phyloP scores from a whole-genome alignment of 768 basidiomycete genomes.

The Kwoniella sp. region DNA sequence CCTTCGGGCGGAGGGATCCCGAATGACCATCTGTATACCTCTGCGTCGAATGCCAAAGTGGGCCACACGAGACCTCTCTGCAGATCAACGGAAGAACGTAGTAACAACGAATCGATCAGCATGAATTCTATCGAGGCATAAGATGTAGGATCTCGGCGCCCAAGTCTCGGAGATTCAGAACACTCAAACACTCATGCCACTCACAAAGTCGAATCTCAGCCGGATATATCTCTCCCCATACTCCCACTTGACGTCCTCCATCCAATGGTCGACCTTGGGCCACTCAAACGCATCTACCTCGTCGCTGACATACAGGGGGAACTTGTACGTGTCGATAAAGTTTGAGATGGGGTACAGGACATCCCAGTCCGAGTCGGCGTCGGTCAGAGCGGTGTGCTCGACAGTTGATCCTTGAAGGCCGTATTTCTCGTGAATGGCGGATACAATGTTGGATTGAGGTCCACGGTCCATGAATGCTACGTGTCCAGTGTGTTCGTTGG shows the following conservation, averaged over 20 bases:
- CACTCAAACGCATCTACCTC: conserved; percentile 60
- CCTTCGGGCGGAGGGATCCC: conserved; percentile 77
- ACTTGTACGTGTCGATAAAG: conserved; percentile 83
- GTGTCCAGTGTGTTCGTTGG: conserved; percentile 72
- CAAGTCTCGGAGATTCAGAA: neutral
- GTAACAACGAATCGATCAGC: neutral
- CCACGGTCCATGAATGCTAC: conserved; percentile 82
- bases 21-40: conserved; percentile 81
- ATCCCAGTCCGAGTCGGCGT: conserved; percentile 87
- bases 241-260: conserved; percentile 60
- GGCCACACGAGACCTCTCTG: conserved; percentile 39
- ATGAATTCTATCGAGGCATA: neutral
- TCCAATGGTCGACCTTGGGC: conserved; percentile 63
- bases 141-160: too few species aligned
- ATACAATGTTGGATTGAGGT: conserved; percentile 68
- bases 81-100: neutral
- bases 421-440: conserved; percentile 65
- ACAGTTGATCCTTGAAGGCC: conserved; percentile 59
- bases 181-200: too few species aligned
- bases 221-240: conserved; percentile 57
- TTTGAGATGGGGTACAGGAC: conserved; percentile 58
- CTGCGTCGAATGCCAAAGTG: conserved; percentile 89
- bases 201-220: conserved; percentile 47
- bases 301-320: conserved; percentile 59
- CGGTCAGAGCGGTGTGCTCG: conserved; percentile 66